Evolutionary conservation across 140 eudicot genomes (phyloP), one percentile per base, ranked within the genome.

Genomic region (Anethum foeniculum): DNA sequence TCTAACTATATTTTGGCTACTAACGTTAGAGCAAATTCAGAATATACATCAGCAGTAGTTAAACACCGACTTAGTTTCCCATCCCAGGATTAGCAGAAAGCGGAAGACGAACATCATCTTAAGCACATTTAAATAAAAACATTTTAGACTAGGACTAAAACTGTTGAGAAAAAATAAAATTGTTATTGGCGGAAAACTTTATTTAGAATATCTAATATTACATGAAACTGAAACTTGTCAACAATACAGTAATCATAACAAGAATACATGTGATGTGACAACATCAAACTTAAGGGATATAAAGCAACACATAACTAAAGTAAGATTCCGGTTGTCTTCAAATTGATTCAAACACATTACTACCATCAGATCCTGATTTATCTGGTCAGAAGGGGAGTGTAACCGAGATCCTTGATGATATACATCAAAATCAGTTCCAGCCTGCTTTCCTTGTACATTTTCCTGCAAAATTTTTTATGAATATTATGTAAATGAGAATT

Each of bases 391-490:
- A 14, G 3, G 36, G 12, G 46, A 34, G 74, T 28, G 34, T 65
- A 27, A 65, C 7, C 7, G 30, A 18, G 18, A 11, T 27, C 72
- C 39, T 5, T 7, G 18, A 67, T 15, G 7, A 67, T 30, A 16
- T 67, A 67, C 43, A 67, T 16, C 79, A 16, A 76, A 19, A n/a
- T 74, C n/a, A 74, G 58, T 44, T 74, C 2, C 56, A 67, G 65
- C 3, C 44, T 18, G 43, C 27, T 76, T 75, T 75, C 44, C 79
- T 76, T 28, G 43, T 6, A 76, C 43, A 15, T 2, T 47, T 30
- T 30, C 79, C 79, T 76, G 79, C 32, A 7, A 34, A 34, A 34
- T n/a, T n/a, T n/a, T n/a, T n/a, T n/a, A 41, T 41, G 46, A 41
- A 41, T 5, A 28, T 0, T 2, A 74, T 9, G 7, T 1, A 74